Evolutionary conservation across 768 basidiomycete species (phyloP).

Genomic region (Trametes cinnabarina): DNA sequence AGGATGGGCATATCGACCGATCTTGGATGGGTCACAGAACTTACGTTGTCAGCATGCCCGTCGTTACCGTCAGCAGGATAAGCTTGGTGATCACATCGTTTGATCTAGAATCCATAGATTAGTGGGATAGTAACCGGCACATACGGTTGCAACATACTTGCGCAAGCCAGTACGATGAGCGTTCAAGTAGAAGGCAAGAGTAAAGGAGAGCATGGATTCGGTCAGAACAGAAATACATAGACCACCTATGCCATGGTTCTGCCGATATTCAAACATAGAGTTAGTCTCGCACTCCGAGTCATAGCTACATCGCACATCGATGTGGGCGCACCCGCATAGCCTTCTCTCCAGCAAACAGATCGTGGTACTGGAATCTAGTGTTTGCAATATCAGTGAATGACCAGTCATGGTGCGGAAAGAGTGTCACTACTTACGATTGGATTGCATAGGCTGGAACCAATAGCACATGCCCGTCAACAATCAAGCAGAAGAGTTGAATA

Average conservation of each 20-base stretch:
- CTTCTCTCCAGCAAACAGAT: not conserved
- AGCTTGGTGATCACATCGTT: conserved; percentile 5
- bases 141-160: not conserved
- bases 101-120: not conserved
- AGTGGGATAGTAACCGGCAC: not conserved
- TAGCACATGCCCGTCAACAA: no score
- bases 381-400: not conserved
- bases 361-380: not conserved
- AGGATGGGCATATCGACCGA: not conserved
- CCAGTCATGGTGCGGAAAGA: no score
- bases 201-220: not conserved
- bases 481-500: no score
- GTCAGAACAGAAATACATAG: not conserved
- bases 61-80: not conserved
- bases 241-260: not conserved
- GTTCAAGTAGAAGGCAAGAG: not conserved
- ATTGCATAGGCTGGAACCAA: not conserved
- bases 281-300: no score
- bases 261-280: no score
- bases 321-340: not conserved
- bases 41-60: not conserved
- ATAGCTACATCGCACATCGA: no score
- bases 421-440: not conserved
- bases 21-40: no score
- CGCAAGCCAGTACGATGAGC: not conserved